Percentiles rank a stretch among this genome's conserved stretches.
These are phyloP conservation scores for Microsporum audouinii DNA, from an alignment of 2,329 filamentous ascomycete species.

Conservation along the genomic window DNA sequence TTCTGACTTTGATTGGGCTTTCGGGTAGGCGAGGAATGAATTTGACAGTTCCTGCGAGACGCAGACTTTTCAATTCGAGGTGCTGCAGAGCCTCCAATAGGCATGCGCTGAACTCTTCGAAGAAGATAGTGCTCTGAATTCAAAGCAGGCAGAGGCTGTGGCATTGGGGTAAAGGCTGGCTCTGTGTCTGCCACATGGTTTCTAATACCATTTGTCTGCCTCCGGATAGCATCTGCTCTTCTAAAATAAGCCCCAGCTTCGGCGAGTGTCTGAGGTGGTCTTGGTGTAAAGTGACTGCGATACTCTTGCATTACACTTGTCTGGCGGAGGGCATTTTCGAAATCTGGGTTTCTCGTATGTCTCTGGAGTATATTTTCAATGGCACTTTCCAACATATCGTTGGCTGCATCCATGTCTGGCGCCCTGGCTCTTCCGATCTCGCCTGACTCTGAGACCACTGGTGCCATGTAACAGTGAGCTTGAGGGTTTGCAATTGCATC, in stretches of 20 bases:
- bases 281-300: not conserved
- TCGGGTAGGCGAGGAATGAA: not conserved
- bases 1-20: not conserved
- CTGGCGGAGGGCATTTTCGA: not conserved
- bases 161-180: not conserved
- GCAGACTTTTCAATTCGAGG: not conserved
- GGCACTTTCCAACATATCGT: not conserved
- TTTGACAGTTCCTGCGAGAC: not conserved
- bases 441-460: not conserved
- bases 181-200: not conserved
- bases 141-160: not conserved
- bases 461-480: not conserved
- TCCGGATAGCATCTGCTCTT: not conserved
- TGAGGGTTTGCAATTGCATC: not conserved
- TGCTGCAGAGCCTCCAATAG: not conserved
- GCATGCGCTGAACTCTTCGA: not conserved
- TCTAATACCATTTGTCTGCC: not conserved
- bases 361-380: not conserved
- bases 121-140: not conserved
- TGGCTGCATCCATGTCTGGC: not conserved
- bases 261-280: not conserved
- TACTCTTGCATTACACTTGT: not conserved
- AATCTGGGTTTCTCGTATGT: too few relatives aligned
- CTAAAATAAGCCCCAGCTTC: not conserved
- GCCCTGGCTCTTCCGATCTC: not conserved